Percentiles rank a stretch among this genome's conserved stretches.
These are phyloP conservation scores for Neotropicomus parvogracilis DNA, from an alignment of 1,284 basidiomycete genomes.

Conservation along the genomic window DNA sequence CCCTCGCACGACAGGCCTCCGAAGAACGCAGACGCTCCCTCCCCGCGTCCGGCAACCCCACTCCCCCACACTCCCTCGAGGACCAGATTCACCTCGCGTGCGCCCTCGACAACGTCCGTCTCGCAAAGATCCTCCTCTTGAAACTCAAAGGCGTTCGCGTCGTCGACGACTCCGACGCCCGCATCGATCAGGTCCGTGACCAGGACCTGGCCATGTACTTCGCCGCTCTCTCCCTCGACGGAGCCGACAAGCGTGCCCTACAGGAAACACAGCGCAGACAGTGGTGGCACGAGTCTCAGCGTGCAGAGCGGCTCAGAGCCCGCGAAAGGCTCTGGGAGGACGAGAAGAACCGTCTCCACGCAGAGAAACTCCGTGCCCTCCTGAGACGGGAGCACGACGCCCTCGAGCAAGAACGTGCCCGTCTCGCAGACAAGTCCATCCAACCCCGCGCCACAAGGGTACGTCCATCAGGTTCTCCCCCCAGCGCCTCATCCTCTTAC, in stretches of 20 bases:
- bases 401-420: slow-evolving; percentile 29
- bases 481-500: slow-evolving; percentile 10
- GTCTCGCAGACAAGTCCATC: slow-evolving; percentile 30
- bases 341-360: slow-evolving; percentile 42
- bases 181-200: slow-evolving; percentile 58
- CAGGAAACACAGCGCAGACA: slow-evolving; percentile 40
- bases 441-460: slow-evolving; percentile 20
- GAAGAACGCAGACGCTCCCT: slow-evolving; percentile 38
- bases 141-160: slow-evolving; percentile 59
- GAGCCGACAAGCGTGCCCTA: slow-evolving; percentile 40
- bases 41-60: neutral
- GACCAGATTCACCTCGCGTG: slow-evolving; percentile 66
- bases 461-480: slow-evolving; percentile 1
- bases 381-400: slow-evolving; percentile 38
- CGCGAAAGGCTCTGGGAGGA: slow-evolving; percentile 54
- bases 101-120: slow-evolving; percentile 59
- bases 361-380: slow-evolving; percentile 39
- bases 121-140: slow-evolving; percentile 59
- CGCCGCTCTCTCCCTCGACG: slow-evolving; percentile 49
- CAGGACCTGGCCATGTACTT: slow-evolving; percentile 64
- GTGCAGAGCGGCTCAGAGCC: slow-evolving; percentile 42
- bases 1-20: slow-evolving; percentile 47
- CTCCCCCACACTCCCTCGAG: slow-evolving; percentile 49
- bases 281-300: slow-evolving; percentile 34
- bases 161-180: slow-evolving; percentile 54